These are phyloP conservation scores for Pseudogymnoascus destructans DNA, from an alignment of 2,329 filamentous ascomycete genomes.

Conservation along the genomic window DNA sequence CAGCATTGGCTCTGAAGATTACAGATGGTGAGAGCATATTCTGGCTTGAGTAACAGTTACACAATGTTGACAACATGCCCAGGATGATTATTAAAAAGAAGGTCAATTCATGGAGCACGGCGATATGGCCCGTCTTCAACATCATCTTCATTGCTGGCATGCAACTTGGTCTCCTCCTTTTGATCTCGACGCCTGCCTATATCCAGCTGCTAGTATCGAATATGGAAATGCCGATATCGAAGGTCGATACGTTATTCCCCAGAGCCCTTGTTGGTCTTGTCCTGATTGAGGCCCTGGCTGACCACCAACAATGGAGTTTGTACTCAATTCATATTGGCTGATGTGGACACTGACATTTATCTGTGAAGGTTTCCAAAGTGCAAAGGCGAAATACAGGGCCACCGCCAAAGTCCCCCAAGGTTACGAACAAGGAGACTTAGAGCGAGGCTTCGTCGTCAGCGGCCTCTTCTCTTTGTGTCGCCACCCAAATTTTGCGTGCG, in stretches of 20 bases:
- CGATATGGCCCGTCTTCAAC: slow-evolving; percentile 71
- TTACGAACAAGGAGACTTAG: slow-evolving; percentile 61
- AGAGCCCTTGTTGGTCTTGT: slow-evolving; percentile 42
- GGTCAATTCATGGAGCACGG: slow-evolving; percentile 55
- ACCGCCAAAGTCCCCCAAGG: slow-evolving; percentile 55
- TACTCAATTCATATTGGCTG: background rate
- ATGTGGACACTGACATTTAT: background rate
- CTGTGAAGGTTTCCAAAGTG: slow-evolving; percentile 56
- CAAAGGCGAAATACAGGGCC: slow-evolving; percentile 63
- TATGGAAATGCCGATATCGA: slow-evolving; percentile 39
- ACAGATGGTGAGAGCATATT: slow-evolving; percentile 54
- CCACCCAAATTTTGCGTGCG: slow-evolving; percentile 89
- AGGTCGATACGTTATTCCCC: slow-evolving; percentile 45
- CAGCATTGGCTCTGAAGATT: slow-evolving; percentile 78
- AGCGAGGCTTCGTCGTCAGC: slow-evolving; percentile 74
- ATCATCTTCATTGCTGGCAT: slow-evolving; percentile 74
- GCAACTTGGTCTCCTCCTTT: slow-evolving; percentile 71
- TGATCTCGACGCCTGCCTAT: slow-evolving; percentile 72
- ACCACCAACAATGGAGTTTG: slow-evolving; percentile 80
- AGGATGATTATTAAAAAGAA: slow-evolving; percentile 22
- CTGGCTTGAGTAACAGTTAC: background rate
- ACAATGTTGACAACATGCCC: background rate
- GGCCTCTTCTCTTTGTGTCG: slow-evolving; percentile 81
- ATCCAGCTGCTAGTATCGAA: slow-evolving; percentile 61
- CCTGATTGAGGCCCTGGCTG: slow-evolving; percentile 64